Percentiles rank a stretch among this genome's conserved stretches.
phyloP scores from a whole-genome alignment of 129 eudicot species.

The Silybum marianum region DNA sequence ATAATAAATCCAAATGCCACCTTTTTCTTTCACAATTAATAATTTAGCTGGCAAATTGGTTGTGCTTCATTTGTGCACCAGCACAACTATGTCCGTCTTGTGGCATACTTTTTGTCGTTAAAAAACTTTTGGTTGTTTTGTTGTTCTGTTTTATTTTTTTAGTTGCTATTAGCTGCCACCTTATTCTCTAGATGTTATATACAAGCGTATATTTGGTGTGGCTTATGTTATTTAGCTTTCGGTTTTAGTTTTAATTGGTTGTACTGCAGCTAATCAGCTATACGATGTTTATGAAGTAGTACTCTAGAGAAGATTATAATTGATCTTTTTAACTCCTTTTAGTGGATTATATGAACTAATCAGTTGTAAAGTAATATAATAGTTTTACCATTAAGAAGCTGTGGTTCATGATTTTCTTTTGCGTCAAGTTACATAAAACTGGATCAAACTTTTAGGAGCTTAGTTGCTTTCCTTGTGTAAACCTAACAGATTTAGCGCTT shows the following conservation, averaged over 20 bases:
- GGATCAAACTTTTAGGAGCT: conserved; percentile 6
- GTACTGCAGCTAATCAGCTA: background rate
- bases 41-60: background rate
- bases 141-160: background rate
- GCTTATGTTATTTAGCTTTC: background rate
- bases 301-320: background rate
- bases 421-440: background rate
- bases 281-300: background rate
- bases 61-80: background rate
- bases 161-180: background rate
- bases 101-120: background rate
- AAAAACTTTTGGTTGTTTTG: background rate
- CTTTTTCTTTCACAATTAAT: background rate
- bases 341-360: background rate
- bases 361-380: background rate
- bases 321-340: background rate
- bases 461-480: background rate
- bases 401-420: background rate
- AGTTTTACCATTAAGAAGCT: background rate
- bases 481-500: background rate
- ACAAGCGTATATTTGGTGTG: background rate
- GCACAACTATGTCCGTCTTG: background rate
- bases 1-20: background rate
- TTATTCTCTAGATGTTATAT: background rate
- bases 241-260: background rate